phyloP scores from a whole-genome alignment of 768 basidiomycete genomes.

The Hericium alpestre region DNA sequence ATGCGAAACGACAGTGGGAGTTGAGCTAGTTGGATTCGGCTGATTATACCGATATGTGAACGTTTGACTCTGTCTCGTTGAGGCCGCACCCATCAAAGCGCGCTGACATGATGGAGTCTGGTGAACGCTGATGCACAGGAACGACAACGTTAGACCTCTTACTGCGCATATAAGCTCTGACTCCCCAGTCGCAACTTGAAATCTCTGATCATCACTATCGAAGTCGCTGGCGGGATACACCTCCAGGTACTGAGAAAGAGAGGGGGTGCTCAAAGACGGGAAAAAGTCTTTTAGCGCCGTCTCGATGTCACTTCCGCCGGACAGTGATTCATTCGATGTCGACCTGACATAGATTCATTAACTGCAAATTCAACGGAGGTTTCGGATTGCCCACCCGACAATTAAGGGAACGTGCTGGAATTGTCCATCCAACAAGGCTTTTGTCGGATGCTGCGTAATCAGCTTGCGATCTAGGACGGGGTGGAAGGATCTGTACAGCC shows the following conservation, averaged over 20 bases:
- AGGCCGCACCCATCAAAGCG: conserved; percentile 35
- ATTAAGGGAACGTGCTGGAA: conserved; percentile 46
- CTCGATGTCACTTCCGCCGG: conserved; percentile 28
- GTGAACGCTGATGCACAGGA: background rate
- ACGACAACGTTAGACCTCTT: conserved; percentile 16
- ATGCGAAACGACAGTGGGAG: conserved; percentile 27
- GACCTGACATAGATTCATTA: conserved; percentile 24
- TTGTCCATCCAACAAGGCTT: conserved; percentile 31
- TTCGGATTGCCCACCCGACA: conserved; percentile 33
- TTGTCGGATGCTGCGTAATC: conserved; percentile 40
- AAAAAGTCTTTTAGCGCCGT: conserved; percentile 31
- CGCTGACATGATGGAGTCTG: conserved; percentile 20
- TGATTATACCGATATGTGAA: conserved; percentile 57
- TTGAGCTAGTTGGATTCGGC: conserved; percentile 32
- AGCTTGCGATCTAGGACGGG: conserved; percentile 47
- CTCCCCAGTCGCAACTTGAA: conserved; percentile 40
- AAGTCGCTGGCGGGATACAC: conserved; percentile 36
- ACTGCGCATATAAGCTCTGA: conserved; percentile 43
- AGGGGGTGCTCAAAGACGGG: conserved; percentile 31
- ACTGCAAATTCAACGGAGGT: background rate
- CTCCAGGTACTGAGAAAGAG: conserved; percentile 27
- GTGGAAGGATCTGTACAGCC: conserved; percentile 36
- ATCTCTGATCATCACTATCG: conserved; percentile 29
- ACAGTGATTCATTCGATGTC: conserved; percentile 51
- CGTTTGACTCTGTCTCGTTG: conserved; percentile 22